A percentile compares a stretch with the other conserved stretches of the same genome.
phyloP scores from a whole-genome alignment of 148 eudicot species.

The Rhododendron kiyosumense region DNA sequence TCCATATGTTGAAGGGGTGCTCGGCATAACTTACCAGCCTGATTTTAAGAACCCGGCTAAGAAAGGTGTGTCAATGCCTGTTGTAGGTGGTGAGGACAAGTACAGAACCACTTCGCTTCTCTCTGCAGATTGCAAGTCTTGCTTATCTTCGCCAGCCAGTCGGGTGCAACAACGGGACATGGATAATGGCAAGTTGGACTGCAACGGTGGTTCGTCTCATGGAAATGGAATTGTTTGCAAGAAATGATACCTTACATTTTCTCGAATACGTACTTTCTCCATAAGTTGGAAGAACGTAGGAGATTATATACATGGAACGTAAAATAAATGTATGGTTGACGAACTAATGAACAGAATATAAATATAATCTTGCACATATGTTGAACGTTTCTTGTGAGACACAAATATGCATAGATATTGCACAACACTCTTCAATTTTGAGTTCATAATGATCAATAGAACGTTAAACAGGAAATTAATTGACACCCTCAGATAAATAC shows the following conservation, averaged over 20 bases:
- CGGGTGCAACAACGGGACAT: constrained; percentile 2
- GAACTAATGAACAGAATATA: neutral
- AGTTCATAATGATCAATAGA: neutral
- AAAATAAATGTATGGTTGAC: neutral
- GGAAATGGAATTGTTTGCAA: constrained; percentile 44
- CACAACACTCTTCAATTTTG: neutral
- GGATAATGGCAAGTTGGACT: constrained; percentile 31
- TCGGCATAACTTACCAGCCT: constrained; percentile 21
- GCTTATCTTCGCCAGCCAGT: constrained; percentile 27
- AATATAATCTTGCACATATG: neutral
- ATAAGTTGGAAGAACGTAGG: neutral
- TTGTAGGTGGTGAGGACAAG: constrained; percentile 57
- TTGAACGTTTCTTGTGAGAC: neutral
- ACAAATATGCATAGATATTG: neutral
- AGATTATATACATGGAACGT: neutral
- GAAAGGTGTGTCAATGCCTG: constrained; percentile 59
- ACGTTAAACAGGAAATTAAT: neutral
- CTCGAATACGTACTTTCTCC: neutral
- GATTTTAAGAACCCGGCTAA: constrained; percentile 34
- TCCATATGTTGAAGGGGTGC: constrained; percentile 20
- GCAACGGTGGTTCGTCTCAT: constrained; percentile 21
- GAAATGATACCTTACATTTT: constrained; percentile 20
- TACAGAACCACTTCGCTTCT: constrained; percentile 45
- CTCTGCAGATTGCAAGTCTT: constrained; percentile 39
- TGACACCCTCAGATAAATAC: neutral